Evolutionary conservation across 202 grass and related monocot genomes (phyloP).

Genomic region (Brachypodium distachyon): DNA sequence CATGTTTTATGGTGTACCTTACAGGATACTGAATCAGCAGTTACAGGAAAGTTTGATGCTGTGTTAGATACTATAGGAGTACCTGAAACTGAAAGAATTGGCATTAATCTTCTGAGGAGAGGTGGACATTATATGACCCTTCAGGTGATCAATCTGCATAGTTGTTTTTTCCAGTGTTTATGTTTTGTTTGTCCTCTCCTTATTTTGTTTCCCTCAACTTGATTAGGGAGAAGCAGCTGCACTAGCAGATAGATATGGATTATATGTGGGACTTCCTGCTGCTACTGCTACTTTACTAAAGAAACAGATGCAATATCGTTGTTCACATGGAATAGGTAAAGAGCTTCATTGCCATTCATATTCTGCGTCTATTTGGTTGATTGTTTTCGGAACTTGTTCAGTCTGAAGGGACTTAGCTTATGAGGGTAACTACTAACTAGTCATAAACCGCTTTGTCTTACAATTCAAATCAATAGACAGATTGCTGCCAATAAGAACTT

Average conservation of each 20-base stretch:
- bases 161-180: not conserved
- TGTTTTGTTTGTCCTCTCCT: not conserved
- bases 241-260: constrained; percentile 85
- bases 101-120: constrained; percentile 79
- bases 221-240: constrained; percentile 79
- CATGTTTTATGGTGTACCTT: constrained; percentile 18
- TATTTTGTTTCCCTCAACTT: constrained; percentile 4
- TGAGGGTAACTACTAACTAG: not conserved
- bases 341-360: not conserved
- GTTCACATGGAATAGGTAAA: constrained; percentile 88
- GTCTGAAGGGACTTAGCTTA: not conserved
- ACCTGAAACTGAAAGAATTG: constrained; percentile 81
- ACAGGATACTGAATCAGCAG: constrained; percentile 65
- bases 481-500: not conserved
- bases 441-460: not conserved
- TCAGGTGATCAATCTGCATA: constrained; percentile 53
- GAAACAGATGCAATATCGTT: constrained; percentile 72
- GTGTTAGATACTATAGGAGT: constrained; percentile 89
- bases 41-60: constrained; percentile 87
- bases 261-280: constrained; percentile 68
- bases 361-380: not conserved
- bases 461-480: not conserved
- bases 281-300: constrained; percentile 77
- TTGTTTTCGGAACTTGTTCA: not conserved
- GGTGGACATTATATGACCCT: constrained; percentile 98